A percentile compares a stretch with the other conserved stretches of the same genome.
These are phyloP conservation scores for Linderina pennispora DNA, from an alignment of 192 early-diverging fungal species.

Conservation along the genomic window DNA sequence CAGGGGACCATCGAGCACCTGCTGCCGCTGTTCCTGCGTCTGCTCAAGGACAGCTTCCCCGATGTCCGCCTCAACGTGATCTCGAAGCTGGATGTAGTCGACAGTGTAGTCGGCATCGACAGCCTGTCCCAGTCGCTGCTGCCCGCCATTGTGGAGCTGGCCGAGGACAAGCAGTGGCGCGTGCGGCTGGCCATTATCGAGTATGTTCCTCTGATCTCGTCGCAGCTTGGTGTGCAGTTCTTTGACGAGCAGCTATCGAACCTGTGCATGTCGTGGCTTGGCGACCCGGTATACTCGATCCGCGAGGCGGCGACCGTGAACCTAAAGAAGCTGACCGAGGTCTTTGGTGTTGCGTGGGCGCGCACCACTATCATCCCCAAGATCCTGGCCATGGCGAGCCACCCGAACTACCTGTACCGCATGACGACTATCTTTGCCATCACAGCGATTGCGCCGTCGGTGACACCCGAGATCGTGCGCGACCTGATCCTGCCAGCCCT, in stretches of 20 bases:
- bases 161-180: conserved; percentile 99
- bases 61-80: conserved; percentile 99
- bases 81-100: conserved; percentile 93
- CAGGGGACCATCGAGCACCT: conserved; percentile 92
- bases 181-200: conserved; percentile 98
- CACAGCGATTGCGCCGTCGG: conserved; percentile 82
- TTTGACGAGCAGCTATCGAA: conserved; percentile 94
- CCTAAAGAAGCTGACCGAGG: conserved; percentile 91
- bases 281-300: conserved; percentile 94
- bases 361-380: conserved; percentile 90
- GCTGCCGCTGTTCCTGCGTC: conserved; percentile 90
- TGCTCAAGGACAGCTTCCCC: conserved; percentile 95
- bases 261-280: conserved; percentile 98
- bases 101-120: conserved; percentile 96
- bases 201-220: conserved; percentile 95
- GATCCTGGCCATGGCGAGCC: conserved; percentile 80
- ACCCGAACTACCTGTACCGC: conserved; percentile 95
- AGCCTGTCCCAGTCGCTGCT: conserved; percentile 93
- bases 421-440: conserved; percentile 98
- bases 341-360: conserved; percentile 99
- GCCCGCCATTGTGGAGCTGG: conserved; percentile 97
- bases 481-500: conserved; percentile 87
- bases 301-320: conserved; percentile 95
- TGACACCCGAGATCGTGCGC: conserved; percentile 81
- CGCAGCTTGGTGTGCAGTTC: conserved; percentile 91